Evolutionary conservation across 768 basidiomycete genomes (phyloP).

Genomic region (Leccinum disarticulatum): DNA sequence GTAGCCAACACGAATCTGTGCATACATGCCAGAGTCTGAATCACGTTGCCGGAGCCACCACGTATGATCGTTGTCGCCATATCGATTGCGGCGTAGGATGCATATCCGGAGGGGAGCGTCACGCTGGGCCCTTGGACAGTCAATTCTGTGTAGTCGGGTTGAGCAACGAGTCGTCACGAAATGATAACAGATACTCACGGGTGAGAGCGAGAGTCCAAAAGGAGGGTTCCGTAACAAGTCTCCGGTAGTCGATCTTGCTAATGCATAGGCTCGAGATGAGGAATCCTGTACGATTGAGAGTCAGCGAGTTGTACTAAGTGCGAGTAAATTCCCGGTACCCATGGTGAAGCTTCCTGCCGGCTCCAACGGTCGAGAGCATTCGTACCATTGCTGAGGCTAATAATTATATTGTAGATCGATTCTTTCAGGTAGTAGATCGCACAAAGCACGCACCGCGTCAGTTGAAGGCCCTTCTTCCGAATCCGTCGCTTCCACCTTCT

Average conservation of each 20-base stretch:
- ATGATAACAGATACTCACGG: slow-evolving; percentile 35
- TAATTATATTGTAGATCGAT: slow-evolving; percentile 1
- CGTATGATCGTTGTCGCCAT: slow-evolving; percentile 96
- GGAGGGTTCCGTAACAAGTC: slow-evolving; percentile 54
- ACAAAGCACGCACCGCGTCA: slow-evolving; percentile 57
- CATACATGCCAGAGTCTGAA: slow-evolving; percentile 68
- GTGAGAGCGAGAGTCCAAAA: slow-evolving; percentile 83
- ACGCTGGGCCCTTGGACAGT: slow-evolving; percentile 58
- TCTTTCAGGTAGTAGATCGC: background rate
- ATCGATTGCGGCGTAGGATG: slow-evolving; percentile 81
- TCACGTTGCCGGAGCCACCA: slow-evolving; percentile 67
- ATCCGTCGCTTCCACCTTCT: slow-evolving; percentile 33
- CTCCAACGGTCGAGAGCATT: slow-evolving; percentile 43
- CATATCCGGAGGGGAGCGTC: slow-evolving; percentile 44
- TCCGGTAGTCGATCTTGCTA: slow-evolving; percentile 80
- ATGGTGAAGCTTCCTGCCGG: slow-evolving; percentile 76
- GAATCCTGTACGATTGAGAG: slow-evolving; percentile 43
- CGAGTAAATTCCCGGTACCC: slow-evolving; percentile 40
- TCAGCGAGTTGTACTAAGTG: background rate
- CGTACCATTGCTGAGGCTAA: slow-evolving; percentile 46
- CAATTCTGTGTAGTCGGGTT: slow-evolving; percentile 42
- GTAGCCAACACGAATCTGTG: slow-evolving; percentile 65
- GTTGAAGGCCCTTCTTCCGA: slow-evolving; percentile 60
- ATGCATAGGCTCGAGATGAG: slow-evolving; percentile 73
- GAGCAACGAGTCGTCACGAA: background rate